Evolutionary conservation across 108 stramenopile species (phyloP).

Genomic region (Hondaea fermentalgiana): DNA sequence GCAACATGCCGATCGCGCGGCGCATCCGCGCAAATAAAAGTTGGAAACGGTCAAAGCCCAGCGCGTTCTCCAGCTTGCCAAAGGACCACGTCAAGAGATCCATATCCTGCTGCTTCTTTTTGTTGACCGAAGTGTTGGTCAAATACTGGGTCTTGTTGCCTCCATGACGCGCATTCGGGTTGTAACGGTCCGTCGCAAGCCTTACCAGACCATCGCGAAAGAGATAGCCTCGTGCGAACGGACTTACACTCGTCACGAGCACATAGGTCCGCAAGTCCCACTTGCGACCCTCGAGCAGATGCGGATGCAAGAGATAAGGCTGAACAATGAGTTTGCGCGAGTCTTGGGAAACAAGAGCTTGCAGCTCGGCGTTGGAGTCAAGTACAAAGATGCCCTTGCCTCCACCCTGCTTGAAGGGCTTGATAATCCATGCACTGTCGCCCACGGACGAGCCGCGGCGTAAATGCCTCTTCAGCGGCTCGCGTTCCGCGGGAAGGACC

Average conservation of each 20-base stretch:
- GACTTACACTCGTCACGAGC: slow-evolving; percentile 1
- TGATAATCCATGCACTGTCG: neutral
- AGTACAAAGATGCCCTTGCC: neutral
- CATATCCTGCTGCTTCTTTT: neutral
- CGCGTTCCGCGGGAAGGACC: neutral
- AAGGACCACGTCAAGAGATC: neutral
- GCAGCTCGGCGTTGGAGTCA: neutral
- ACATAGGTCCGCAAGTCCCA: neutral
- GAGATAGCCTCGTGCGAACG: neutral
- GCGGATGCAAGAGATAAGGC: neutral
- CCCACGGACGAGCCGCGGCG: neutral
- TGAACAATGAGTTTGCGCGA: neutral
- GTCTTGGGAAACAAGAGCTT: neutral
- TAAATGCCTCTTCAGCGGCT: neutral
- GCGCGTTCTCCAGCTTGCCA: neutral
- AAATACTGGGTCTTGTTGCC: slow-evolving; percentile 10
- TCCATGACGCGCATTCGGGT: neutral
- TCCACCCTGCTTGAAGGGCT: neutral
- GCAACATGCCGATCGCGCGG: neutral
- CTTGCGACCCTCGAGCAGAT: neutral
- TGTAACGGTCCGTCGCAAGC: neutral
- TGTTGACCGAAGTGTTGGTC: neutral
- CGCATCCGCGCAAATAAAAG: neutral
- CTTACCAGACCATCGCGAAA: neutral
- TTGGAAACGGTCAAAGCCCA: neutral